phyloP scores from a whole-genome alignment of 805 yeast species.

The Nakazawaea pomicola region DNA sequence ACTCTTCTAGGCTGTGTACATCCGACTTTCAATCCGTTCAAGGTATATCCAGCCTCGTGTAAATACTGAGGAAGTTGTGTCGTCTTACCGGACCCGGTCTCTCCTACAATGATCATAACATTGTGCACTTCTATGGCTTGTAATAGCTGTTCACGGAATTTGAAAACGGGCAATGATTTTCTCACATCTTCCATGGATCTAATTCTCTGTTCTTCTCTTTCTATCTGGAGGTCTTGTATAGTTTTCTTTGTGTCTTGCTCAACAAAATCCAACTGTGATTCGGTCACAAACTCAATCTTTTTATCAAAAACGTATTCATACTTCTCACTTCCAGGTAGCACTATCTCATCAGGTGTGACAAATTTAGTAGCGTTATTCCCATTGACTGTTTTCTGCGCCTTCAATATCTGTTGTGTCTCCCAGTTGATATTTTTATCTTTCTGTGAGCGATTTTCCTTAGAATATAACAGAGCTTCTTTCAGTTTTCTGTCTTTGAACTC shows the following conservation, averaged over 20 bases:
- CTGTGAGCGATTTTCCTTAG: slow-evolving; percentile 20
- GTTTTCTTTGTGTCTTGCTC: slow-evolving; percentile 28
- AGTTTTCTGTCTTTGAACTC: slow-evolving; percentile 53
- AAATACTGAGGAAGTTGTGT: slow-evolving; percentile 89
- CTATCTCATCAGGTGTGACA: slow-evolving; percentile 34
- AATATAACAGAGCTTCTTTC: slow-evolving; percentile 45
- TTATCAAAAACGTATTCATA: slow-evolving; percentile 80
- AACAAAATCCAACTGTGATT: slow-evolving; percentile 22
- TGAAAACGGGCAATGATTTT: slow-evolving; percentile 70
- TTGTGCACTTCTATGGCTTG: slow-evolving; percentile 58
- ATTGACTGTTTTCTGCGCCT: slow-evolving; percentile 27
- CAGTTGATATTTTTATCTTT: slow-evolving; percentile 29
- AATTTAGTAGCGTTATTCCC: slow-evolving; percentile 16
- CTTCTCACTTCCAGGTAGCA: slow-evolving; percentile 35
- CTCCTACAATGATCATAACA: slow-evolving; percentile 83
- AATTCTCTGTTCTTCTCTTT: slow-evolving; percentile 30
- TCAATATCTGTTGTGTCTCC: slow-evolving; percentile 48
- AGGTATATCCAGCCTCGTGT: slow-evolving; percentile 74
- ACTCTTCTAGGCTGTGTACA: slow-evolving; percentile 96
- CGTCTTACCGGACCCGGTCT: slow-evolving; percentile 95
- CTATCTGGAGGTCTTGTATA: slow-evolving; percentile 24
- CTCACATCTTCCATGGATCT: slow-evolving; percentile 45
- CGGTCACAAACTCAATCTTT: slow-evolving; percentile 49
- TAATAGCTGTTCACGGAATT: slow-evolving; percentile 55
- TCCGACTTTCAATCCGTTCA: slow-evolving; percentile 54